Percentiles rank a stretch among this genome's conserved stretches.
Evolutionary conservation across 1,284 basidiomycete genomes (phyloP).

Genomic region (Puccinia horiana): DNA sequence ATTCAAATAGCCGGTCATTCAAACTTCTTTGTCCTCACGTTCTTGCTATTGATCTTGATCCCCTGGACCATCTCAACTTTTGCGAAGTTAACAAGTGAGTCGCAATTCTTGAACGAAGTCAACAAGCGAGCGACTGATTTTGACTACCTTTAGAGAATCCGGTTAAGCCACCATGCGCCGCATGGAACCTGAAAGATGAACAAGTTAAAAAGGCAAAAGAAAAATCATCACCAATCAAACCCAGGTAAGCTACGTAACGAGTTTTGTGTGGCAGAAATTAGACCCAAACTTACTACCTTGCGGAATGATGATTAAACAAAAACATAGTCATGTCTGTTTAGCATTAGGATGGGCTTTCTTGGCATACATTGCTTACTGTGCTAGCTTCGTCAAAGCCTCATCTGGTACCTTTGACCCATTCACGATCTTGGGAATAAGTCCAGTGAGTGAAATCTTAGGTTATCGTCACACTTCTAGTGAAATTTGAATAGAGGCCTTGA

Average conservation of each 20-base stretch:
- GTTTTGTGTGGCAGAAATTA: constrained; percentile 54
- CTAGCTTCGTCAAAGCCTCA: constrained; percentile 66
- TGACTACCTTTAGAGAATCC: constrained; percentile 39
- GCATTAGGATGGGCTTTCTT: constrained; percentile 76
- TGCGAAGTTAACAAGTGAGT: constrained; percentile 36
- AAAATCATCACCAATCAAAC: constrained; percentile 15
- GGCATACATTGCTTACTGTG: constrained; percentile 70
- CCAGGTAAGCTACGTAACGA: constrained; percentile 3
- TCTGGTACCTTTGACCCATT: constrained; percentile 81
- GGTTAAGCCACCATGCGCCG: constrained; percentile 67
- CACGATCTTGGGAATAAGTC: constrained; percentile 80
- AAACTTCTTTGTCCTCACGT: constrained; percentile 81
- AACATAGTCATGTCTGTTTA: constrained; percentile 63
- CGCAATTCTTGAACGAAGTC: constrained; percentile 12
- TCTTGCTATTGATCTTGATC: constrained; percentile 75
- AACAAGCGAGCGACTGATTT: constrained; percentile 51
- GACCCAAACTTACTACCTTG: constrained; percentile 61
- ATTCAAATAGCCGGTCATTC: constrained; percentile 44
- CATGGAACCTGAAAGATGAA: constrained; percentile 64
- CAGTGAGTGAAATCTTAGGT: constrained; percentile 61
- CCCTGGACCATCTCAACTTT: constrained; percentile 70
- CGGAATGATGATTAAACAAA: constrained; percentile 47
- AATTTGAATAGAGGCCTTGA: not conserved
- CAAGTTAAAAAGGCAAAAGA: constrained; percentile 37
- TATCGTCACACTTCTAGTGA: not conserved